These are phyloP conservation scores for Lecanosticta acicola DNA, from an alignment of 2,329 filamentous ascomycete genomes.

Conservation along the genomic window DNA sequence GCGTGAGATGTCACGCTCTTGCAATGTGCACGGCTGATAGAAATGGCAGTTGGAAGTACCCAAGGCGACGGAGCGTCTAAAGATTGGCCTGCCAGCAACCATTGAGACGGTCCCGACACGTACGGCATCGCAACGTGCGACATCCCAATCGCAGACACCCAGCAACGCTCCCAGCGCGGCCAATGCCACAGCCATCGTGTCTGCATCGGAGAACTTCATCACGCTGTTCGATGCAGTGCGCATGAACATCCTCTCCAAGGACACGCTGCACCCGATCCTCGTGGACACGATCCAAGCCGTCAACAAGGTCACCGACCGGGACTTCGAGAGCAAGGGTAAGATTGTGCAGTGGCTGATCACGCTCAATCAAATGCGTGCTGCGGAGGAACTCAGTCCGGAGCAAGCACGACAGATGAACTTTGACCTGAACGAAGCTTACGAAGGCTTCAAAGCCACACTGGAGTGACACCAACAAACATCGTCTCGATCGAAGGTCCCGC, in stretches of 20 bases:
- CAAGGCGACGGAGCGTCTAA: conserved; percentile 83
- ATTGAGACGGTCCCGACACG: conserved; percentile 55
- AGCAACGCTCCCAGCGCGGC: conserved; percentile 21
- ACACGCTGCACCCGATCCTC: conserved; percentile 89
- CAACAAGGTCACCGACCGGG: conserved; percentile 90
- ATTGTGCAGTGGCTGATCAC: conserved; percentile 98
- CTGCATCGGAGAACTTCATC: conserved; percentile 97
- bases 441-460: conserved; percentile 82
- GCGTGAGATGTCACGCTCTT: conserved; percentile 35
- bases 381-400: conserved; percentile 80
- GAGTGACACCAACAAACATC: too few species aligned
- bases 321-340: conserved; percentile 93
- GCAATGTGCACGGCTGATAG: conserved; percentile 5
- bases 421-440: conserved; percentile 90
- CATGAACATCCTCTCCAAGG: conserved; percentile 86
- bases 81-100: conserved; percentile 87
- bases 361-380: conserved; percentile 95
- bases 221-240: conserved; percentile 94
- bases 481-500: too few species aligned
- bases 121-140: conserved; percentile 13
- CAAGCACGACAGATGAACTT: conserved; percentile 84
- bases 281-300: conserved; percentile 96
- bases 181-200: conserved; percentile 57
- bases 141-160: conserved; percentile 15
- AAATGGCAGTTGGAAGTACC: conserved; percentile 76